These are phyloP conservation scores for Metschnikowia picachoensis DNA, from an alignment of 805 yeast genomes.

Conservation along the genomic window DNA sequence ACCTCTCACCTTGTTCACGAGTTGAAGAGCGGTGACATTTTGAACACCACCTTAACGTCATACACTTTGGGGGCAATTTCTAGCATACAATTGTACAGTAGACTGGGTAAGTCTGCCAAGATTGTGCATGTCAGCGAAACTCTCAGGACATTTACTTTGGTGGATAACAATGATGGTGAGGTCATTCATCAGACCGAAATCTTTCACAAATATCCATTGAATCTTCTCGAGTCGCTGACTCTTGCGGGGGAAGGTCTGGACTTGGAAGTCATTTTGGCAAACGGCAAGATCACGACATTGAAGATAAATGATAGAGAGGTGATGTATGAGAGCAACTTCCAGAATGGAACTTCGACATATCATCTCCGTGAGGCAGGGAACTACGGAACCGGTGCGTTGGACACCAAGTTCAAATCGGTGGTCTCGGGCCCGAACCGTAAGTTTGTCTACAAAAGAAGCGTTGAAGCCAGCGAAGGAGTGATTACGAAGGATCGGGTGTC, in stretches of 20 bases:
- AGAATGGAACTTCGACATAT: slow-evolving; percentile 45
- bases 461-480: slow-evolving; percentile 32
- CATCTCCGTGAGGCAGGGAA: slow-evolving; percentile 44
- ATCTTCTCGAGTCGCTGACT: slow-evolving; percentile 16
- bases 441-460: slow-evolving; percentile 28
- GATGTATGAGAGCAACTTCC: slow-evolving; percentile 26
- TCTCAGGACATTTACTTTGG: slow-evolving; percentile 19
- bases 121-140: slow-evolving; percentile 23
- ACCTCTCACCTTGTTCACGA: slow-evolving; percentile 34
- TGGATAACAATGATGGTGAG: slow-evolving; percentile 22
- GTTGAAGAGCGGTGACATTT: slow-evolving; percentile 35
- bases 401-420: slow-evolving; percentile 26
- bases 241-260: slow-evolving; percentile 20
- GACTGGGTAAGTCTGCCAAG: slow-evolving; percentile 40
- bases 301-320: slow-evolving; percentile 19
- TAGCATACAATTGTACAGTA: slow-evolving; percentile 36
- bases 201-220: slow-evolving; percentile 28
- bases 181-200: slow-evolving; percentile 16
- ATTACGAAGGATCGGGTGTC: slow-evolving; percentile 15
- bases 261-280: slow-evolving; percentile 26
- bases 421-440: slow-evolving; percentile 16
- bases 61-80: slow-evolving; percentile 29
- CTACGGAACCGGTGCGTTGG: slow-evolving; percentile 41
- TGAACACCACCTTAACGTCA: slow-evolving; percentile 27
- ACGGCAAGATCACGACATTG: slow-evolving; percentile 14